phyloP scores from a whole-genome alignment of 371 early-diverging fungal species.

The Capniomyces stellatus region DNA sequence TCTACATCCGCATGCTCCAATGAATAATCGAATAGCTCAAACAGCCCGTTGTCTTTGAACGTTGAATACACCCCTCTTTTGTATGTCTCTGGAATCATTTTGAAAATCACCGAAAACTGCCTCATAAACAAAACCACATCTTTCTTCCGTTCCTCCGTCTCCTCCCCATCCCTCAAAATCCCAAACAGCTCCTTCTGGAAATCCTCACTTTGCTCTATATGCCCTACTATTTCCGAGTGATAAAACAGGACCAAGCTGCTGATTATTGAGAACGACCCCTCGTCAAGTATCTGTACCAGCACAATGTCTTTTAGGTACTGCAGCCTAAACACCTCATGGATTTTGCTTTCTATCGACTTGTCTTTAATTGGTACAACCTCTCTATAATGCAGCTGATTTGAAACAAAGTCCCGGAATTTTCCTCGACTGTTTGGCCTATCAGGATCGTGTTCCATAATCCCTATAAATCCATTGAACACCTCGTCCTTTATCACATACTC shows the following conservation, averaged over 20 bases:
- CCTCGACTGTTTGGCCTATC: slow-evolving; percentile 43
- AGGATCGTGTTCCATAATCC: slow-evolving; percentile 76
- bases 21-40: slow-evolving; percentile 45
- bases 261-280: slow-evolving; percentile 42
- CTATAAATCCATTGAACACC: slow-evolving; percentile 38
- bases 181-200: slow-evolving; percentile 46
- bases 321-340: slow-evolving; percentile 62
- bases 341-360: slow-evolving; percentile 39
- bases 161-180: slow-evolving; percentile 33
- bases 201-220: slow-evolving; percentile 42
- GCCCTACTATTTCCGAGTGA: slow-evolving; percentile 55
- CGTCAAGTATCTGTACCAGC: slow-evolving; percentile 49
- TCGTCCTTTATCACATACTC: slow-evolving; percentile 57
- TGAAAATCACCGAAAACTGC: slow-evolving; percentile 53
- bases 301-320: slow-evolving; percentile 70
- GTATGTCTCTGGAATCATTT: slow-evolving; percentile 36
- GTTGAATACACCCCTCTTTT: slow-evolving; percentile 41
- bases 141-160: slow-evolving; percentile 27
- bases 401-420: slow-evolving; percentile 46
- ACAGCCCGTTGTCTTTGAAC: slow-evolving; percentile 53
- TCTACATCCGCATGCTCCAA: slow-evolving; percentile 30
- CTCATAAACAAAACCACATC: slow-evolving; percentile 56
- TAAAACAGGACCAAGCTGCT: slow-evolving; percentile 55
- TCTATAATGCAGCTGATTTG: slow-evolving; percentile 37
- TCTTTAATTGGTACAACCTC: slow-evolving; percentile 62